These are phyloP conservation scores for Blastocystis sp. DNA, from an alignment of 352 stramenopile species.

Conservation along the genomic window DNA sequence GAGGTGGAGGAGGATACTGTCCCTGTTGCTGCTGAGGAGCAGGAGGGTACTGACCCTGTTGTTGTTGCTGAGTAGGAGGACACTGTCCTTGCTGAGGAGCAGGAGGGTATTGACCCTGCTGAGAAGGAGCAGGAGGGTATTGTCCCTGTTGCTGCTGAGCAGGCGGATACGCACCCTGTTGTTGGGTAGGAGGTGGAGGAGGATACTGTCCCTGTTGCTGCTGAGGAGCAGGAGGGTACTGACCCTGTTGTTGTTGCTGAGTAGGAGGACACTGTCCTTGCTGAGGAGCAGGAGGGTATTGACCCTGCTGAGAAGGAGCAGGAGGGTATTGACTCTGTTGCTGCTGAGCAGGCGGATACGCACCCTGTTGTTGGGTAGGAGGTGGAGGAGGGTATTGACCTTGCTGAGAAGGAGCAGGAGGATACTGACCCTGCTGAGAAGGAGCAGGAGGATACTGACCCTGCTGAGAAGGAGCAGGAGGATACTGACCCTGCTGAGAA, in stretches of 20 bases:
- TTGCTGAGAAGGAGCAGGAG: constrained; percentile 29
- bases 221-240: constrained; percentile 2
- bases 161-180: too few species aligned
- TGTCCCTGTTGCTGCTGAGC: background rate
- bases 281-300: background rate
- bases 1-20: constrained; percentile 2
- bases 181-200: background rate
- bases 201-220: background rate
- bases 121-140: background rate
- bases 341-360: background rate
- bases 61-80: background rate
- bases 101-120: background rate
- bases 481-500: background rate
- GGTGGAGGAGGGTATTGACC: background rate
- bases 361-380: background rate
- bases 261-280: background rate
- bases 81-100: background rate
- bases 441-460: background rate
- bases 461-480: background rate
- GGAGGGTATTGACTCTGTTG: background rate
- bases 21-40: background rate
- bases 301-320: background rate
- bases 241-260: background rate
- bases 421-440: background rate
- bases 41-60: background rate